A percentile compares a stretch with the other conserved stretches of the same genome.
Conservation (phyloP, 2,329 filamentous ascomycete genomes). For the Fusarium pilosicola region DNA sequence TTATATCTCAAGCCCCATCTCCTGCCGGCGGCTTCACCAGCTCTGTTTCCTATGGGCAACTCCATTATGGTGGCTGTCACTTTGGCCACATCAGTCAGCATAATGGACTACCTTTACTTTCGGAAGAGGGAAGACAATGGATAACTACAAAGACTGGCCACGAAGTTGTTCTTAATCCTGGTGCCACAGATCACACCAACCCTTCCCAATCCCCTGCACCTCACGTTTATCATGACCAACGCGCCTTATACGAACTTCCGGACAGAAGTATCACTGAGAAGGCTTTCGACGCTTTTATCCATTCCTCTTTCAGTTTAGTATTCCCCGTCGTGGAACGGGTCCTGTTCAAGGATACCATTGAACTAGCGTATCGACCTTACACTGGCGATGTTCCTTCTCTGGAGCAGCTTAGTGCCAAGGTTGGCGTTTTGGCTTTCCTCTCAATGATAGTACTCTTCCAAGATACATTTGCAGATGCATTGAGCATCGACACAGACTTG, state of each 20-base stretch:
- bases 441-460: slow-evolving; percentile 47
- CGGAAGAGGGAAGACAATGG: slow-evolving; percentile 37
- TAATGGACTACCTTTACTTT: slow-evolving; percentile 38
- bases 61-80: slow-evolving; percentile 38
- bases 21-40: slow-evolving; percentile 10
- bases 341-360: slow-evolving; percentile 58
- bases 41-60: slow-evolving; percentile 35
- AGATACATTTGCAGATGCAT: slow-evolving; percentile 9
- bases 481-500: slow-evolving; percentile 52
- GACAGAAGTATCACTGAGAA: slow-evolving; percentile 43
- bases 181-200: background rate
- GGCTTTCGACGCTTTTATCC: slow-evolving; percentile 36
- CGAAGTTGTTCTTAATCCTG: background rate
- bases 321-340: slow-evolving; percentile 61
- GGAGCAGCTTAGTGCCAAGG: slow-evolving; percentile 51
- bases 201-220: background rate
- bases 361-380: slow-evolving; percentile 53
- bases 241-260: slow-evolving; percentile 26
- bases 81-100: slow-evolving; percentile 40
- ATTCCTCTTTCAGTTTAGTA: slow-evolving; percentile 52
- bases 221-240: background rate
- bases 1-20: background rate
- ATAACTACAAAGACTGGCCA: slow-evolving; percentile 33
- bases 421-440: slow-evolving; percentile 61
- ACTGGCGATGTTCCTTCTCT: slow-evolving; percentile 19